Evolutionary conservation across 106 monocot species (phyloP), one percentile per base, ranked within the genome.

Genomic region (Allium sativum): DNA sequence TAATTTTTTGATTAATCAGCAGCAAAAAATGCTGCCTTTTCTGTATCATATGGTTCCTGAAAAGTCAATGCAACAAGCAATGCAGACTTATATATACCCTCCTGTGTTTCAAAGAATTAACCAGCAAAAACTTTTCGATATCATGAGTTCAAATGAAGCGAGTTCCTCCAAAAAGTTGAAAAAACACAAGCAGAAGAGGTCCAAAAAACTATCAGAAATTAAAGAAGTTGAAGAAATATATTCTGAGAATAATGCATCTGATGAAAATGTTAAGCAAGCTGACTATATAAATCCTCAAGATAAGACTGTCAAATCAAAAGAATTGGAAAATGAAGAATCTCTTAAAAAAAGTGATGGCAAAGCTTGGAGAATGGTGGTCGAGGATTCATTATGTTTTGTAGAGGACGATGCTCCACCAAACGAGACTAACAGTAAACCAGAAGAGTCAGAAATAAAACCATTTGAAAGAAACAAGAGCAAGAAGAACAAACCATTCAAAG

Each of bases 171-270:
- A 55, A 31, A 12, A 41, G 52, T 65, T 40, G 9, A 52, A 48
- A 53, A 52, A 13, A 48, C 9, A 18, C 46, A 55, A 56, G 60
- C 47, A 45, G 53, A 67, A 56, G 47, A 78, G 63, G 46, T 57
- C 68, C 16, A 78, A 78, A 64, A 84, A 74, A 22, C 52, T 71
- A 44, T 68, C 80, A 17, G 75, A 81, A 62, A 70, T 78, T 70
- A 63, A 72, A 64, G 53, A 65, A 43, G 58, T 10, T 1, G 57
- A 65, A 51, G 52, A 40, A 50, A 48, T 42, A 21, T n/a, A 40
- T 18, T 51, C 52, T 40, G 16, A 14, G 12, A 21, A 15, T 20
- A 61, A 21, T 18, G 8, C 17, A 53, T 47, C 64, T 42, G 18
- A 53, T 54, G 48, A 58, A 61, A 51, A 43, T 18, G 44, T 53